A percentile compares a stretch with the other conserved stretches of the same genome.
Conservation (phyloP, 164 flowering plant species). For the Protea cynaroides region DNA sequence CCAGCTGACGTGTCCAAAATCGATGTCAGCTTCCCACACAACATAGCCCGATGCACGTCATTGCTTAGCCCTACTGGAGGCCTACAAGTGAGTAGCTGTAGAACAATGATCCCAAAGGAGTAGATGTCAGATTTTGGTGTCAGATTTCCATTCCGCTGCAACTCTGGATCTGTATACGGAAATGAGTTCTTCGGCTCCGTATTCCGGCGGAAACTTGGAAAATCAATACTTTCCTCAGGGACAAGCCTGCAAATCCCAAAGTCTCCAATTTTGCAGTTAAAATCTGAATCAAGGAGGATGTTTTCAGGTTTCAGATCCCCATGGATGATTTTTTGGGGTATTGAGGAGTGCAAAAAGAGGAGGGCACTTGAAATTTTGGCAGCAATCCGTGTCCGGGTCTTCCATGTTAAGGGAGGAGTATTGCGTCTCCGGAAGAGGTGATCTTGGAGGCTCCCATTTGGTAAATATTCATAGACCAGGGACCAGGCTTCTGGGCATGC, state of each 20-base stretch:
- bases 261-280: constrained; percentile 69
- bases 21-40: constrained; percentile 35
- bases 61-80: constrained; percentile 46
- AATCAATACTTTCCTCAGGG: constrained; percentile 35
- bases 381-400: constrained; percentile 49
- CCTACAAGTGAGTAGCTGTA: constrained; percentile 71
- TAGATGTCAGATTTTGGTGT: constrained; percentile 70
- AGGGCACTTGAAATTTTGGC: constrained; percentile 68
- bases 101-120: constrained; percentile 68
- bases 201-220: constrained; percentile 41
- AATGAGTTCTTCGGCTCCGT: constrained; percentile 47
- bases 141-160: constrained; percentile 42
- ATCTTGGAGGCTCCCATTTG: constrained; percentile 64
- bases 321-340: constrained; percentile 62
- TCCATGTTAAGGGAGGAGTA: constrained; percentile 50
- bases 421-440: constrained; percentile 41
- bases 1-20: constrained; percentile 71
- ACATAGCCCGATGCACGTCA: constrained; percentile 54
- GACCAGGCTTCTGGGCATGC: constrained; percentile 69
- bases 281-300: constrained; percentile 58
- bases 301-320: constrained; percentile 74
- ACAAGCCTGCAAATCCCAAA: constrained; percentile 54
- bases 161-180: constrained; percentile 71
- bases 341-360: constrained; percentile 62
- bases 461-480: constrained; percentile 68